Evolutionary conservation across 192 early-diverging fungal genomes (phyloP).

Genomic region (Backusella psychrophila): DNA sequence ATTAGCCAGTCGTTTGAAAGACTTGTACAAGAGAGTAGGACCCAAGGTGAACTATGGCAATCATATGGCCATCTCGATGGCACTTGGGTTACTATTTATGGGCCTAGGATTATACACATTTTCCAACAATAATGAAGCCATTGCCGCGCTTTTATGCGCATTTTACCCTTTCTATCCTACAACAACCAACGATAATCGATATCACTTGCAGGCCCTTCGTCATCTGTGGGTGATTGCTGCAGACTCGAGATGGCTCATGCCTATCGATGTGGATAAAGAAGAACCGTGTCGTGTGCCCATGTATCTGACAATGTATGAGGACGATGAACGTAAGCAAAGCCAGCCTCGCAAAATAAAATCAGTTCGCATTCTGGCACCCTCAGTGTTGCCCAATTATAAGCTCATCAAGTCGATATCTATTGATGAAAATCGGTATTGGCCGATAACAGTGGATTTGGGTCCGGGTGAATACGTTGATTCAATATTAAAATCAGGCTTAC

Average conservation of each 20-base stretch:
- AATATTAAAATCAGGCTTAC: background rate
- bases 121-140: slow-evolving; percentile 56
- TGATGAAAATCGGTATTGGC: slow-evolving; percentile 6
- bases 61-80: slow-evolving; percentile 73
- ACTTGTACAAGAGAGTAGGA: slow-evolving; percentile 45
- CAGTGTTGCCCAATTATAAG: background rate
- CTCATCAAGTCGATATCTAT: background rate
- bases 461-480: background rate
- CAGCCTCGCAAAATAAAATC: slow-evolving; percentile 1
- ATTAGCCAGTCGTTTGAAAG: slow-evolving; percentile 55
- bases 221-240: slow-evolving; percentile 82
- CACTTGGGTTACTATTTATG: slow-evolving; percentile 75
- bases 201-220: slow-evolving; percentile 73
- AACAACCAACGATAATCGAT: slow-evolving; percentile 53
- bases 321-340: slow-evolving; percentile 7
- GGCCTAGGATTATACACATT: slow-evolving; percentile 70
- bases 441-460: background rate
- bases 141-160: slow-evolving; percentile 66
- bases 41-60: slow-evolving; percentile 62
- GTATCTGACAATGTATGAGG: slow-evolving; percentile 37
- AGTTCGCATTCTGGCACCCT: slow-evolving; percentile 51
- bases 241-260: slow-evolving; percentile 64
- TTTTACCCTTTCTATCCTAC: slow-evolving; percentile 68
- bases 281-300: slow-evolving; percentile 57
- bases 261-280: slow-evolving; percentile 60